Percentiles rank a stretch among this genome's conserved stretches.
These are phyloP conservation scores for Triticum urartu DNA, from an alignment of 176 grass and related monocot species.

Conservation along the genomic window DNA sequence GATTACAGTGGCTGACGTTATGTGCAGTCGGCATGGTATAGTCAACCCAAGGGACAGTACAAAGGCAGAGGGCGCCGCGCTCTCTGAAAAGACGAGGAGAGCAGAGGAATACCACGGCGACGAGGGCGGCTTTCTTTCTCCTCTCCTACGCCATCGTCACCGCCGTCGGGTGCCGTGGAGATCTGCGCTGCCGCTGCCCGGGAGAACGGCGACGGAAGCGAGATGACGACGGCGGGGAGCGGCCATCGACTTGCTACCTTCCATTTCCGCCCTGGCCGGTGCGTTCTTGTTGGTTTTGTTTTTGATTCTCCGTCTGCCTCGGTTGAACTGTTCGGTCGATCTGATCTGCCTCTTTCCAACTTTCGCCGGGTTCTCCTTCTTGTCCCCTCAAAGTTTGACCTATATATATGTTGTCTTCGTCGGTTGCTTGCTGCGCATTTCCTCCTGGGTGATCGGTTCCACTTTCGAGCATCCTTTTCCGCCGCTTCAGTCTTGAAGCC, in stretches of 20 bases:
- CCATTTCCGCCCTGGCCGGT: neutral
- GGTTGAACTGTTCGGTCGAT: neutral
- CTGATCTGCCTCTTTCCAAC: neutral
- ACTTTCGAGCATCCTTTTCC: neutral
- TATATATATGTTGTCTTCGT: neutral
- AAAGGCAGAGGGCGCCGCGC: neutral
- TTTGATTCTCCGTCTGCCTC: neutral
- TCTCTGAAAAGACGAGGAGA: neutral
- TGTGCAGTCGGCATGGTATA: neutral
- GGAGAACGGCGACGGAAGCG: neutral
- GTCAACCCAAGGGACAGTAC: neutral
- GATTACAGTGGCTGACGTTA: neutral
- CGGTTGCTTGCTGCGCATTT: neutral
- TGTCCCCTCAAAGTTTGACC: neutral
- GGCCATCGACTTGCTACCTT: neutral
- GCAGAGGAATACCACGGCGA: neutral
- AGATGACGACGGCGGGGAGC: neutral
- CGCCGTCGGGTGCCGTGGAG: neutral
- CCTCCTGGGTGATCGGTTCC: neutral
- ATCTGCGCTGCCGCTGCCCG: neutral
- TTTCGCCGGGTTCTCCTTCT: neutral
- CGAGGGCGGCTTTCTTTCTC: neutral
- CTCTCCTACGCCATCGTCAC: neutral
- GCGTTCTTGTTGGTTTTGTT: neutral
- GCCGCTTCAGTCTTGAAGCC: neutral